Conservation (phyloP, 1,139 yeast species). For the Suhomyces ambrosiae region DNA sequence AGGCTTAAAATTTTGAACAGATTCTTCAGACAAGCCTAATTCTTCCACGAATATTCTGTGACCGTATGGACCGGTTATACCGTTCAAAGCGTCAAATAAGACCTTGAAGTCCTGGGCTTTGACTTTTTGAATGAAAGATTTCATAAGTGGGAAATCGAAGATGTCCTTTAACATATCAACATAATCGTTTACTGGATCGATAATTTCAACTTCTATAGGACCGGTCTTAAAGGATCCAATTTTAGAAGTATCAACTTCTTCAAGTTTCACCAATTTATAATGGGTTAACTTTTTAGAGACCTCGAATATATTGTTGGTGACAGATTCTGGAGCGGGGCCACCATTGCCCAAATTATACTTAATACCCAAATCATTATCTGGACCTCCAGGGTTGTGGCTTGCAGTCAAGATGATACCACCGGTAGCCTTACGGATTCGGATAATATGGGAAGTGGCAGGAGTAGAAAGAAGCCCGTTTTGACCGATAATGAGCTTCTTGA, state of each 20-base stretch:
- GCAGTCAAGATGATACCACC: slow-evolving; percentile 98
- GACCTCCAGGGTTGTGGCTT: slow-evolving; percentile 99
- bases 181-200: slow-evolving; percentile 81
- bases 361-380: slow-evolving; percentile 88
- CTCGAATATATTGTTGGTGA: slow-evolving; percentile 84
- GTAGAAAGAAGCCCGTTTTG: slow-evolving; percentile 87
- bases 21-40: slow-evolving; percentile 69
- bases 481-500: slow-evolving; percentile 80
- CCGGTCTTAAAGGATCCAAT: slow-evolving; percentile 59
- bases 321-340: slow-evolving; percentile 98
- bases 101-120: slow-evolving; percentile 58
- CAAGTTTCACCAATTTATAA: slow-evolving; percentile 62
- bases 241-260: slow-evolving; percentile 58
- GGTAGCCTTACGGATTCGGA: slow-evolving; percentile 66
- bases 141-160: slow-evolving; percentile 85
- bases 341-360: slow-evolving; percentile 94
- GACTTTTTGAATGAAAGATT: slow-evolving; percentile 58
- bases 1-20: slow-evolving; percentile 79
- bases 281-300: slow-evolving; percentile 58
- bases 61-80: slow-evolving; percentile 98
- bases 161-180: slow-evolving; percentile 78
- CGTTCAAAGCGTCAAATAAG: slow-evolving; percentile 88
- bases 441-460: slow-evolving; percentile 93
- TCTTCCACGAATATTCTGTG: slow-evolving; percentile 79
- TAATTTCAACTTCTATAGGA: slow-evolving; percentile 63